Evolutionary conservation across 2,329 filamentous ascomycete genomes (phyloP).

Genomic region (Coniella lustricola): DNA sequence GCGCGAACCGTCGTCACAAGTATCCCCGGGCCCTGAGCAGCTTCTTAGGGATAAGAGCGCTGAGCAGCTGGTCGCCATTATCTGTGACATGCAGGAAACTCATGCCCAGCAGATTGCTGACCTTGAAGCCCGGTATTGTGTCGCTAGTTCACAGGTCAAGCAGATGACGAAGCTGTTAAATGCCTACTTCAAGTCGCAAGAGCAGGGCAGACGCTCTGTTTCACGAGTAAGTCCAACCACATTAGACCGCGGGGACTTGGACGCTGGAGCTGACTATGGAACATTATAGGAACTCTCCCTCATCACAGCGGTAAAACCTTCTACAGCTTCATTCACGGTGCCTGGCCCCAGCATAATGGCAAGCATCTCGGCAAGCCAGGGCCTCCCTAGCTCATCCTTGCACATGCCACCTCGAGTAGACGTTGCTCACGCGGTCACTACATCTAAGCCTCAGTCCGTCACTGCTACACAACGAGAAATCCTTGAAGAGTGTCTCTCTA

Average conservation of each 20-base stretch:
- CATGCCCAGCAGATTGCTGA: constrained; percentile 28
- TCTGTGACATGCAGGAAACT: constrained; percentile 28
- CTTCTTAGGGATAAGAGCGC: constrained; percentile 26
- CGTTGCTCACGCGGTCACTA: too few species aligned
- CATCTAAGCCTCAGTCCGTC: too few species aligned
- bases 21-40: constrained; percentile 5
- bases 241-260: too few species aligned
- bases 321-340: background rate
- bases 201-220: constrained; percentile 26
- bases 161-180: constrained; percentile 27
- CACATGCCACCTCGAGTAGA: background rate
- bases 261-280: background rate
- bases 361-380: background rate
- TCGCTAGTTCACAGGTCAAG: constrained; percentile 27
- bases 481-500: too few species aligned
- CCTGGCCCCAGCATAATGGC: background rate
- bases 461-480: background rate
- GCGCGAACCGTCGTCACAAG: background rate
- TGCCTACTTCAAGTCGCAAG: constrained; percentile 18
- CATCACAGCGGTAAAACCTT: background rate
- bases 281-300: background rate
- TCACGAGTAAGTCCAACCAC: constrained; percentile 28
- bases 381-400: background rate
- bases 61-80: constrained; percentile 29
- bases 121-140: constrained; percentile 27